Evolutionary conservation across 371 early-diverging fungal genomes (phyloP).

Genomic region (Coemansia sp.): DNA sequence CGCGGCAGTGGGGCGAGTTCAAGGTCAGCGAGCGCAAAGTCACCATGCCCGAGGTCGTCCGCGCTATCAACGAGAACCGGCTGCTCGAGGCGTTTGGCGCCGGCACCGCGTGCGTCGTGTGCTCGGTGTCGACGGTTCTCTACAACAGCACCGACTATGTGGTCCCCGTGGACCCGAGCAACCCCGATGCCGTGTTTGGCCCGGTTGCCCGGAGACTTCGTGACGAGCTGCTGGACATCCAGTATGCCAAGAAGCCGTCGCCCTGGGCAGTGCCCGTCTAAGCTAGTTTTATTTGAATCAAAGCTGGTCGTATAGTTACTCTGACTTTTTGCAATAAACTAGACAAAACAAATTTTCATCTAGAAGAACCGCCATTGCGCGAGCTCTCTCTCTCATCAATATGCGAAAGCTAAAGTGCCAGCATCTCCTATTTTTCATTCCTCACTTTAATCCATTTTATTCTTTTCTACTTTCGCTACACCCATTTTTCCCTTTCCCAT

Average conservation of each 20-base stretch:
- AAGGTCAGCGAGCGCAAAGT: constrained; percentile 85
- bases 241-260: constrained; percentile 84
- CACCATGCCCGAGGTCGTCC: constrained; percentile 78
- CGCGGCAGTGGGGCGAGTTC: constrained; percentile 85
- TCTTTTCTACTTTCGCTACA: too few species aligned
- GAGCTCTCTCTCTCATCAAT: neutral
- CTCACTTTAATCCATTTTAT: too few species aligned
- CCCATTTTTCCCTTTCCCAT: too few species aligned
- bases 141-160: constrained; percentile 67
- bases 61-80: constrained; percentile 73
- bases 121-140: constrained; percentile 83
- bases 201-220: constrained; percentile 83
- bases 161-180: constrained; percentile 86
- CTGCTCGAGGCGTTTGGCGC: constrained; percentile 86
- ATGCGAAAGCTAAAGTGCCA: too few species aligned
- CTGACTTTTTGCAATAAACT: too few species aligned
- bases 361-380: neutral
- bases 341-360: neutral
- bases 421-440: too few species aligned
- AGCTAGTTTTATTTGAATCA: neutral
- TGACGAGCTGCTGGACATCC: constrained; percentile 88
- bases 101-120: constrained; percentile 96
- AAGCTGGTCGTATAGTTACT: neutral
- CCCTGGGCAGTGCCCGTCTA: constrained; percentile 72
- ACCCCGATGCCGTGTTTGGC: constrained; percentile 84